These are phyloP conservation scores for Poa annua DNA, from an alignment of 176 grass and related monocot species.

Conservation along the genomic window DNA sequence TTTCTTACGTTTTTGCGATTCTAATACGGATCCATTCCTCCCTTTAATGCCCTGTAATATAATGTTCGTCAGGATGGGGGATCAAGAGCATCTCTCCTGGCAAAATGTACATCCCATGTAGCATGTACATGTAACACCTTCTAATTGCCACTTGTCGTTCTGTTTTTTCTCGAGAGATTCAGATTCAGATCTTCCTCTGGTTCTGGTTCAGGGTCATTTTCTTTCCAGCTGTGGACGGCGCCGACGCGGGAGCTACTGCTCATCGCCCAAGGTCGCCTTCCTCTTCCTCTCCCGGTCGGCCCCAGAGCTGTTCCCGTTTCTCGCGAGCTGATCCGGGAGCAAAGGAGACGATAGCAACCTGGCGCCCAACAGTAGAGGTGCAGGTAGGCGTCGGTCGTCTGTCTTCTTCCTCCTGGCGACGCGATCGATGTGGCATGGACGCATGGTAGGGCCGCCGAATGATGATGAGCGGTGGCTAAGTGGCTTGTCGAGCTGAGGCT, in stretches of 20 bases:
- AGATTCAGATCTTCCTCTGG: conserved; percentile 54
- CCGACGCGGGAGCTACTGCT: conserved; percentile 39
- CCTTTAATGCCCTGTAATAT: not conserved
- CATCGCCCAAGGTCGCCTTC: not conserved
- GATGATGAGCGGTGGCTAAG: not conserved
- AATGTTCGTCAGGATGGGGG: not conserved
- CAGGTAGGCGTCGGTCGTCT: conserved; percentile 7
- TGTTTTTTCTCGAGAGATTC: conserved; percentile 4
- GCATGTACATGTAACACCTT: not conserved
- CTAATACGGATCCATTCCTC: not conserved
- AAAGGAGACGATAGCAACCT: not conserved
- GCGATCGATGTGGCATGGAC: not conserved
- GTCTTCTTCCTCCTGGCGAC: conserved; percentile 13
- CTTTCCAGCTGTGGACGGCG: conserved; percentile 41
- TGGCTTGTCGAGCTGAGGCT: not conserved
- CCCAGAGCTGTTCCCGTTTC: not conserved
- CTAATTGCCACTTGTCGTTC: not conserved
- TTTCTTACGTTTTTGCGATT: not conserved
- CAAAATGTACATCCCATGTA: conserved; percentile 41
- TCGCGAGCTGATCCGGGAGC: not conserved
- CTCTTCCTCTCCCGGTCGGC: not conserved
- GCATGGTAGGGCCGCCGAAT: conserved; percentile 12
- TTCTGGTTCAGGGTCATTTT: conserved; percentile 38
- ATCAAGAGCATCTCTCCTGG: not conserved
- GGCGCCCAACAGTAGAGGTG: conserved; percentile 15